phyloP scores from a whole-genome alignment of 352 stramenopile species.

The Nothophytophthora sp. region DNA sequence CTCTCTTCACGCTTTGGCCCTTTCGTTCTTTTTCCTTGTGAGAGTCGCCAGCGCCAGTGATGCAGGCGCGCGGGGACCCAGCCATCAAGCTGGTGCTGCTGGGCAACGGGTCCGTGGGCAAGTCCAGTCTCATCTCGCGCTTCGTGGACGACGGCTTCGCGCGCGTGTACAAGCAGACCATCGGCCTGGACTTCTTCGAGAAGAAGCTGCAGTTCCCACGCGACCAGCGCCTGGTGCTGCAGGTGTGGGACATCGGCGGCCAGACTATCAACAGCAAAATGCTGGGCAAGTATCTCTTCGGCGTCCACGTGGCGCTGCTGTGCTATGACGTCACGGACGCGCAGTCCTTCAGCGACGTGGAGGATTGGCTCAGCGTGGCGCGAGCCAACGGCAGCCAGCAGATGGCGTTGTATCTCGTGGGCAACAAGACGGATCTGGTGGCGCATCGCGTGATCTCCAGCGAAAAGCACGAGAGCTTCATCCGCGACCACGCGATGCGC shows the following conservation, averaged over 20 bases:
- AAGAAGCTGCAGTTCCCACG: slow-evolving; percentile 78
- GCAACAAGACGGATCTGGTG: slow-evolving; percentile 90
- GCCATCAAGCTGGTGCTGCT: slow-evolving; percentile 85
- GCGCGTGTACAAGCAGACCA: slow-evolving; percentile 86
- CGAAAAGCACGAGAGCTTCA: slow-evolving; percentile 78
- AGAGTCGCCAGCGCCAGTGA: too few relatives aligned
- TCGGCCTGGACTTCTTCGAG: slow-evolving; percentile 88
- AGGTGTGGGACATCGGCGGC: slow-evolving; percentile 90
- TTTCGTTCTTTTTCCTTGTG: slow-evolving; percentile 6
- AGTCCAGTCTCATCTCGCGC: slow-evolving; percentile 81
- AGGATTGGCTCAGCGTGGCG: slow-evolving; percentile 76
- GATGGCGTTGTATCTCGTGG: slow-evolving; percentile 73
- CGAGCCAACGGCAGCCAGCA: slow-evolving; percentile 33
- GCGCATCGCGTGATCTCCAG: slow-evolving; percentile 68
- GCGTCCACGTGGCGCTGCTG: slow-evolving; percentile 74
- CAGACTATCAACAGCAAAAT: slow-evolving; percentile 90
- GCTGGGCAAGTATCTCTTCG: slow-evolving; percentile 85
- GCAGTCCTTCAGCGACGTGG: slow-evolving; percentile 78
- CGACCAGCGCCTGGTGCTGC: slow-evolving; percentile 72
- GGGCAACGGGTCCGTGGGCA: slow-evolving; percentile 86
- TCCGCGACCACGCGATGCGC: slow-evolving; percentile 54
- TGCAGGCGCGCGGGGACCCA: slow-evolving; percentile 42
- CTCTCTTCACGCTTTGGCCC: slow-evolving; percentile 12
- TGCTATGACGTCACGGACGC: slow-evolving; percentile 89
- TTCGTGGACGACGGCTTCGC: slow-evolving; percentile 85